phyloP scores from a whole-genome alignment of 208 protist genomes.

The Phytomonas sp. region DNA sequence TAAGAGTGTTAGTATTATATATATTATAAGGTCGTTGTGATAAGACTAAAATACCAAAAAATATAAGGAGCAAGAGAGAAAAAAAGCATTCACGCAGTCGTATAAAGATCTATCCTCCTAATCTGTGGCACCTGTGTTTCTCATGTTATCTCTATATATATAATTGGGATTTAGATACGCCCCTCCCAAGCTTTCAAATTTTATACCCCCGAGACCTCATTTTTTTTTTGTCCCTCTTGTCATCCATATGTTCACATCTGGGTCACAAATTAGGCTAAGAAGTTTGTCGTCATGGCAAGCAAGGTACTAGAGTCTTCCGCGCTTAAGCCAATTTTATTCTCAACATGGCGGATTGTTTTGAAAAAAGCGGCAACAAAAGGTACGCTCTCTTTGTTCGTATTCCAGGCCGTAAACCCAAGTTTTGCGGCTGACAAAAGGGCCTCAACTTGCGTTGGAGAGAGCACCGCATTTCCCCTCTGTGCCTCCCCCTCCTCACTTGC shows the following conservation, averaged over 20 bases:
- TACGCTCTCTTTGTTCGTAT: conserved; percentile 35
- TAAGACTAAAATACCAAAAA: neutral
- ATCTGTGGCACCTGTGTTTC: neutral
- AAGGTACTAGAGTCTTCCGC: conserved; percentile 46
- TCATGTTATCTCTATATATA: neutral
- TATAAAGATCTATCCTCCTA: neutral
- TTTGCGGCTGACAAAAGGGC: conserved; percentile 63
- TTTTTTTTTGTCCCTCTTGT: conserved; percentile 1
- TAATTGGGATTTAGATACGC: no score
- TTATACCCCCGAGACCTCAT: neutral
- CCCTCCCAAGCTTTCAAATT: no score
- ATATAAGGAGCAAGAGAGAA: neutral
- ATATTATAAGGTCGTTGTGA: neutral
- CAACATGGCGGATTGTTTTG: conserved; percentile 41
- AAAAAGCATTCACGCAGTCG: neutral
- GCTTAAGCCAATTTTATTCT: conserved; percentile 45
- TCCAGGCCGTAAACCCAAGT: conserved; percentile 76
- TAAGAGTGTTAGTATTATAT: neutral
- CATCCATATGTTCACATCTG: neutral
- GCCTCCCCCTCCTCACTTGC: conserved; percentile 15
- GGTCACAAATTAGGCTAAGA: conserved; percentile 18
- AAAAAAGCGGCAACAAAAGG: conserved; percentile 69
- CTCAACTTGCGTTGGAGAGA: conserved; percentile 52
- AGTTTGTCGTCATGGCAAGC: conserved; percentile 52
- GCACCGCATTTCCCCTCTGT: conserved; percentile 7